Percentiles rank a stretch among this genome's conserved stretches.
Evolutionary conservation across 768 basidiomycete species (phyloP).

Genomic region (Suillus plorans): DNA sequence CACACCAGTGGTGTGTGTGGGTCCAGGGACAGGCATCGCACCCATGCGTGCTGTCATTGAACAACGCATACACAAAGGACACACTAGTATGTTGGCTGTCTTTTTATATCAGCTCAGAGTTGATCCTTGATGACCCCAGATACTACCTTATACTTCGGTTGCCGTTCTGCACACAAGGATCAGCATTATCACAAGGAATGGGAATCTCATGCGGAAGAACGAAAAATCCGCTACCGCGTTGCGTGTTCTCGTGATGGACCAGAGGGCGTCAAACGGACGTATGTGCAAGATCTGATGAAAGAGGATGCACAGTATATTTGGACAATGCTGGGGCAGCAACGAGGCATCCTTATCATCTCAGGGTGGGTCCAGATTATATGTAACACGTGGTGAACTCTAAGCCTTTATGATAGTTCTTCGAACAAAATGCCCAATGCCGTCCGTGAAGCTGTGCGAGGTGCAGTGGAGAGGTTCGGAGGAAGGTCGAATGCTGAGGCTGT

Average conservation of each 20-base stretch:
- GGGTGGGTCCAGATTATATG: constrained; percentile 42
- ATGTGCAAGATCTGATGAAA: constrained; percentile 65
- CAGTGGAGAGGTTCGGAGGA: constrained; percentile 49
- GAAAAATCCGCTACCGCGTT: constrained; percentile 45
- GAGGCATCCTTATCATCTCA: no score
- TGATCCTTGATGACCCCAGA: background rate
- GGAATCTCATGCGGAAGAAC: background rate
- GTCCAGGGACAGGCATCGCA: constrained; percentile 93
- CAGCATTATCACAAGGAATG: no score
- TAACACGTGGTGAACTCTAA: constrained; percentile 8
- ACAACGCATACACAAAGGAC: constrained; percentile 61
- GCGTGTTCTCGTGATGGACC: constrained; percentile 62
- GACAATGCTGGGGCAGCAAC: constrained; percentile 46
- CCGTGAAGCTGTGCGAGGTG: constrained; percentile 56
- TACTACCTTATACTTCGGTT: no score
- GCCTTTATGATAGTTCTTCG: constrained; percentile 65
- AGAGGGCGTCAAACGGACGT: constrained; percentile 39
- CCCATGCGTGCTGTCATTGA: constrained; percentile 89
- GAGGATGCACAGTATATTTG: constrained; percentile 62
- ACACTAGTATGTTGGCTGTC: constrained; percentile 42
- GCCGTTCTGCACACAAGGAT: no score
- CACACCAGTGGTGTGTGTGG: constrained; percentile 82
- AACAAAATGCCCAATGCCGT: constrained; percentile 92
- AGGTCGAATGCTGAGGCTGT: no score
- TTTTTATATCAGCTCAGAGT: background rate